Evolutionary conservation across 176 grass and related monocot species (phyloP).

Genomic region (Oropetium thomaeum): DNA sequence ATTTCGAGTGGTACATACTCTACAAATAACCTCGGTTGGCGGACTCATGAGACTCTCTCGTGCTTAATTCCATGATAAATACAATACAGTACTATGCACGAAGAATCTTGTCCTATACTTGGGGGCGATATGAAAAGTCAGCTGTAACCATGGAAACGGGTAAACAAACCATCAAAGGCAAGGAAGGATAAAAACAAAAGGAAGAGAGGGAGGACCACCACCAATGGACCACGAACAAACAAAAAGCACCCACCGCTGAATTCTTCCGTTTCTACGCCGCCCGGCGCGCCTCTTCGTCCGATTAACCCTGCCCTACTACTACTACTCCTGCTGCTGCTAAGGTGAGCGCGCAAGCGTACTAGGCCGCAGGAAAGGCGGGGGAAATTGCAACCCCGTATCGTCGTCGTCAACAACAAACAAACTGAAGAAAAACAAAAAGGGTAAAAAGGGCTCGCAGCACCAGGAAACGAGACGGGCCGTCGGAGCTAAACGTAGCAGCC

Average conservation of each 20-base stretch:
- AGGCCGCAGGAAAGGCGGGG: background rate
- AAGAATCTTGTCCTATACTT: slow-evolving; percentile 15
- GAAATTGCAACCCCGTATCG: background rate
- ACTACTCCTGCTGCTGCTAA: background rate
- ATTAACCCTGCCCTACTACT: background rate
- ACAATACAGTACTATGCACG: no score
- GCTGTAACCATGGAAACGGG: background rate
- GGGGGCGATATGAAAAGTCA: slow-evolving; percentile 13
- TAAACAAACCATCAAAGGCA: background rate
- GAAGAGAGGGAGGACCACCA: background rate
- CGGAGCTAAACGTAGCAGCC: background rate
- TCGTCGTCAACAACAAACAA: background rate
- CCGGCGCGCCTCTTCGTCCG: background rate
- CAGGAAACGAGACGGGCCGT: background rate
- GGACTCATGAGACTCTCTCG: background rate
- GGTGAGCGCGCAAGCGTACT: no score
- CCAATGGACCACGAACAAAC: background rate
- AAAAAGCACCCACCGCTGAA: background rate
- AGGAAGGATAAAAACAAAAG: background rate
- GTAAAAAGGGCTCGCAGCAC: background rate
- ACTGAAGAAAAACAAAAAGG: background rate
- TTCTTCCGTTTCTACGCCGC: background rate
- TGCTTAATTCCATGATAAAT: slow-evolving; percentile 10
- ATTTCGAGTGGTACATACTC: background rate
- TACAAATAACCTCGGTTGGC: background rate